phyloP scores from a whole-genome alignment of 208 protist species.

The Crithidia expoeki region DNA sequence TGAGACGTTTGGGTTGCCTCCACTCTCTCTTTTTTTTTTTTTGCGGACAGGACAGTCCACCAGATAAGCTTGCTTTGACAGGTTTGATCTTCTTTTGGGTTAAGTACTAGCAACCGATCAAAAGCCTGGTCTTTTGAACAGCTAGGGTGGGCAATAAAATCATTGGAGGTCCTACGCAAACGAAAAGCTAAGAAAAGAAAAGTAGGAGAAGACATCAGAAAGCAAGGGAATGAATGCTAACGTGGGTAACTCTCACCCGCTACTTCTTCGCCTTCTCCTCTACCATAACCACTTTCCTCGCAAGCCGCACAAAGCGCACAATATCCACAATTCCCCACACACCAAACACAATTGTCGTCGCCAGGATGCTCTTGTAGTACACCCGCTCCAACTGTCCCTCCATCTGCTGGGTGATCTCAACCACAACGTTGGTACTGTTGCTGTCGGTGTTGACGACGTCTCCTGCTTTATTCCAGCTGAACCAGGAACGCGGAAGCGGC shows the following conservation, averaged over 20 bases:
- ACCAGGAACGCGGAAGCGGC: not conserved
- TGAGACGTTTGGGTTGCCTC: too few relatives aligned
- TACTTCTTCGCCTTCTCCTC: not conserved
- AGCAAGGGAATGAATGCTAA: not conserved
- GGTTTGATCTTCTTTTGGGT: too few relatives aligned
- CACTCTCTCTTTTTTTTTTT: too few relatives aligned
- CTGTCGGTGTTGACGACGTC: too few relatives aligned
- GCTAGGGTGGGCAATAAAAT: too few relatives aligned
- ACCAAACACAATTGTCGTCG: constrained; percentile 17
- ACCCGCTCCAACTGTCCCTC: constrained; percentile 30
- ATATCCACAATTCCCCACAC: constrained; percentile 21
- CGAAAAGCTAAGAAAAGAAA: too few relatives aligned
- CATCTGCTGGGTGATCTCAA: constrained; percentile 26
- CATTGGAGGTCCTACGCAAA: too few relatives aligned
- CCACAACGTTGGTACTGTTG: too few relatives aligned
- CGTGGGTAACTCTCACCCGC: not conserved
- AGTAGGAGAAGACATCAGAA: not conserved
- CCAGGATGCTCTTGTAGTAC: constrained; percentile 30
- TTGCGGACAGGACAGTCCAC: too few relatives aligned
- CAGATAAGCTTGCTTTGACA: too few relatives aligned
- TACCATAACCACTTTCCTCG: not conserved
- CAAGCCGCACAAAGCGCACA: constrained; percentile 13
- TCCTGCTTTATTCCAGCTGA: not conserved
- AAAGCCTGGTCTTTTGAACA: too few relatives aligned
- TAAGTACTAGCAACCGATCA: too few relatives aligned